Conservation (phyloP, 2,329 filamentous ascomycete species). For the Aspergillus aculeatinus region DNA sequence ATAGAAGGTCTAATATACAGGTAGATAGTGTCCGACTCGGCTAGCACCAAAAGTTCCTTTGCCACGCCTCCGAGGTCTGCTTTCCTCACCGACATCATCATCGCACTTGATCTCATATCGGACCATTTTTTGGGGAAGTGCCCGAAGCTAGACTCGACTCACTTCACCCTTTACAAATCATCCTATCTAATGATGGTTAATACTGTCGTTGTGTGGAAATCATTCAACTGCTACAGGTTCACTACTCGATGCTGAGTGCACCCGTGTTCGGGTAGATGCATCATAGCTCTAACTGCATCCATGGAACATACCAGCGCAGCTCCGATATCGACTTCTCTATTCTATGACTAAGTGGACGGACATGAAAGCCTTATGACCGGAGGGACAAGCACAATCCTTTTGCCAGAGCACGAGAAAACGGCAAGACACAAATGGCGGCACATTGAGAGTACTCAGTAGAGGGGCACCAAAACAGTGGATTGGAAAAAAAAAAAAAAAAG, state of each 20-base stretch:
- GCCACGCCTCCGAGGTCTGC: not conserved
- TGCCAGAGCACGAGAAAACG: not conserved
- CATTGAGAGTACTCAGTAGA: too few relatives aligned
- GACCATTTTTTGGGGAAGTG: conserved; percentile 6
- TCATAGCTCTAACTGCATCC: conserved; percentile 15
- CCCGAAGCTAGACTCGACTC: not conserved
- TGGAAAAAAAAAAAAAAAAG: conserved; percentile 1
- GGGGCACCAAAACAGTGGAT: too few relatives aligned
- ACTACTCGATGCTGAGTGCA: conserved; percentile 8
- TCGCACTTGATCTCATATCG: not conserved
- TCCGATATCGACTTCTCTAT: not conserved
- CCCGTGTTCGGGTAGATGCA: conserved; percentile 17
- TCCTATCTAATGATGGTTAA: too few relatives aligned
- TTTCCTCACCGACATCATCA: conserved; percentile 4
- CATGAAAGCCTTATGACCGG: not conserved
- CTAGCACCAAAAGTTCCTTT: not conserved
- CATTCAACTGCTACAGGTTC: not conserved
- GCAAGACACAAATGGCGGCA: not conserved
- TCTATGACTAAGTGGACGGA: not conserved
- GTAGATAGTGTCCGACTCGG: not conserved
- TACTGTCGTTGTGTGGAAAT: too few relatives aligned
- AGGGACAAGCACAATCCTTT: not conserved
- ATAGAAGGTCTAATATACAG: not conserved
- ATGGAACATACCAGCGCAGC: conserved; percentile 11
- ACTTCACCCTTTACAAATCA: too few relatives aligned